Percentiles rank a stretch among this genome's conserved stretches.
These are phyloP conservation scores for Plenodomus lindquistii DNA, from an alignment of 2,329 filamentous ascomycete species.

Conservation along the genomic window DNA sequence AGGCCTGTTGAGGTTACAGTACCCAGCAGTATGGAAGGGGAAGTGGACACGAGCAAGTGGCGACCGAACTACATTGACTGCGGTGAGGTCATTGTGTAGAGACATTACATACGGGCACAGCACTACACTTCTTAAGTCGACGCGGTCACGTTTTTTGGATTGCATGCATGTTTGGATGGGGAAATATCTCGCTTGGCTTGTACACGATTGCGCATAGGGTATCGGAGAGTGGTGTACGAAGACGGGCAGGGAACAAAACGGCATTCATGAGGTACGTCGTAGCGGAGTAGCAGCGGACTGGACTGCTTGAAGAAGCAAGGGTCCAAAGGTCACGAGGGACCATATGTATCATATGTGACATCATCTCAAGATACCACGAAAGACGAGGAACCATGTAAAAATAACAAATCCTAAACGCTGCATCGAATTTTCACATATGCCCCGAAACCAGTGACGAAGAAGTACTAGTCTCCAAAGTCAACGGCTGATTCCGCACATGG, in stretches of 20 bases:
- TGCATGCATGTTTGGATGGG: constrained; percentile 9
- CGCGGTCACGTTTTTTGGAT: constrained; percentile 6
- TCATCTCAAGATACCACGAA: constrained; percentile 13
- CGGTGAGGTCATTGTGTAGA: constrained; percentile 58
- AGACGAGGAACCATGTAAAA: constrained; percentile 4
- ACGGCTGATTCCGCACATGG: no score
- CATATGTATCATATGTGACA: constrained; percentile 26
- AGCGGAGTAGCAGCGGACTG: constrained; percentile 3
- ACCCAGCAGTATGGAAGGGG: constrained; percentile 54
- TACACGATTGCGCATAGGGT: no score
- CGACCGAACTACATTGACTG: constrained; percentile 61
- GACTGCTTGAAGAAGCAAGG: no score
- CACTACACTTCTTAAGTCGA: constrained; percentile 26
- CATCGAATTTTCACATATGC: constrained; percentile 1
- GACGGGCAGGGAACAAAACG: no score
- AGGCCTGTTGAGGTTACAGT: constrained; percentile 65
- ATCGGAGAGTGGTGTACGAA: background rate
- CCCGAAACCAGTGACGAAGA: no score
- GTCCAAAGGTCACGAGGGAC: background rate
- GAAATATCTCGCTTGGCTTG: constrained; percentile 16
- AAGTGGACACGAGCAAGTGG: constrained; percentile 49
- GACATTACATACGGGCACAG: constrained; percentile 13
- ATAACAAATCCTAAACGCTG: background rate
- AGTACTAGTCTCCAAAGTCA: no score
- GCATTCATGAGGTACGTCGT: no score